A percentile compares a stretch with the other conserved stretches of the same genome.
These are phyloP conservation scores for Lasiodiplodia theobromae DNA, from an alignment of 2,329 filamentous ascomycete species.

Conservation along the genomic window DNA sequence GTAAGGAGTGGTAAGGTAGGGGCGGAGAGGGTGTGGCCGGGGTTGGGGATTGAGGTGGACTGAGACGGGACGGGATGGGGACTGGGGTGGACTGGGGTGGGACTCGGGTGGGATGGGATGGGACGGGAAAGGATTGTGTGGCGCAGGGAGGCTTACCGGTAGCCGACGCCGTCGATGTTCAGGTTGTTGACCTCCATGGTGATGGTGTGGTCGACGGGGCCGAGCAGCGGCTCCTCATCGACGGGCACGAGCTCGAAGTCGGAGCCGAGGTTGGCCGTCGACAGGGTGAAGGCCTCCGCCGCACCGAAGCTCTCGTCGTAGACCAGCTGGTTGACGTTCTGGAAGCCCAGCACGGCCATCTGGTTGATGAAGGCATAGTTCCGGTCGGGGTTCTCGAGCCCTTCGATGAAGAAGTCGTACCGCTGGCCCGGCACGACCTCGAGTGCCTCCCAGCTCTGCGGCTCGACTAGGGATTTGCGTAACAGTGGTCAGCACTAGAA, in stretches of 20 bases:
- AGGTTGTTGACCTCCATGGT: slow-evolving; percentile 46
- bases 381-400: slow-evolving; percentile 64
- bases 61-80: no score
- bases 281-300: slow-evolving; percentile 41
- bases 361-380: slow-evolving; percentile 74
- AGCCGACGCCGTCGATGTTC: slow-evolving; percentile 49
- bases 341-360: slow-evolving; percentile 69
- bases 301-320: slow-evolving; percentile 43
- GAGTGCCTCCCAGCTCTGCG: slow-evolving; percentile 60
- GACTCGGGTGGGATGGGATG: no score
- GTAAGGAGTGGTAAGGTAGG: no score
- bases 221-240: slow-evolving; percentile 49
- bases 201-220: slow-evolving; percentile 56
- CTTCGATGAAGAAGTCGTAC: slow-evolving; percentile 62
- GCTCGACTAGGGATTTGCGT: slow-evolving; percentile 51
- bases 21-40: no score
- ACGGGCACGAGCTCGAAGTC: slow-evolving; percentile 67
- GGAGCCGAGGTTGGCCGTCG: slow-evolving; percentile 67
- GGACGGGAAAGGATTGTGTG: no score
- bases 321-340: slow-evolving; percentile 50
- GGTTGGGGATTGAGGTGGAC: no score
- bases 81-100: no score
- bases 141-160: slow-evolving; percentile 25
- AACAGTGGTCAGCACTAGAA: slow-evolving; percentile 1
- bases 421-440: slow-evolving; percentile 72